Evolutionary conservation across 805 yeast genomes (phyloP), one percentile per base, ranked within the genome.

Genomic region (Starmerella vaccinii): DNA sequence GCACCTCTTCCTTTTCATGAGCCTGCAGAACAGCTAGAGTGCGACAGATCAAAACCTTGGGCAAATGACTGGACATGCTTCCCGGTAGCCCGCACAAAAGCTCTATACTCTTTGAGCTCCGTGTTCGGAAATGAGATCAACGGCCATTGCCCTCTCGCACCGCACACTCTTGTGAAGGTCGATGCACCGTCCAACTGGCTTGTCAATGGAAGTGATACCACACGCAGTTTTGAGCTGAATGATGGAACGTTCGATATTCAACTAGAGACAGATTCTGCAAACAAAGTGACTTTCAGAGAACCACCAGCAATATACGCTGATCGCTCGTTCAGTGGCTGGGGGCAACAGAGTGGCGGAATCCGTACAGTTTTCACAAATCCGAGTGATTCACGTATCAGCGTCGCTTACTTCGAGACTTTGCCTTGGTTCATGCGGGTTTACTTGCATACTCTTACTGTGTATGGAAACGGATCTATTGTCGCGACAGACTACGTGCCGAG

Each of bases 371-470:
- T 90, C 59, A 69, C 69, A n/a, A 92, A 90, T 63, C 84, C 87
- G 1, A 57, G 56, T 2, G 57, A 68, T 6, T 65, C 68, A 5
- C 66, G 76, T 1, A 73, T 79, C 2, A 65, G 66, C 1, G 70
- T 89, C 42, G 66, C 78, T 0, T 84, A 84, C 59, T 81, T 80
- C 58, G 97, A 92, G 64, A 74, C 87, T 0, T 70, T 88, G 26
- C 98, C 98, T 0, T 92, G 97, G 97, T 92, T 78, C 64, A 81
- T 88, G 79, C 76, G 90, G 57, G 66, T 86, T 2, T 92, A 84
- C 61, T 66, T 92, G 39, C 88, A 86, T 58, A 79, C 95, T 0
- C 66, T 88, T 50, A 63, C 69, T 2, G 18, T 40, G 7, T 5
- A 23, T 2, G 57, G 54, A 8, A 16, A 21, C 21, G 57, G 57